A percentile compares a stretch with the other conserved stretches of the same genome.
phyloP scores from a whole-genome alignment of 2,329 filamentous ascomycete genomes.

The Ceratocystis huliohia region DNA sequence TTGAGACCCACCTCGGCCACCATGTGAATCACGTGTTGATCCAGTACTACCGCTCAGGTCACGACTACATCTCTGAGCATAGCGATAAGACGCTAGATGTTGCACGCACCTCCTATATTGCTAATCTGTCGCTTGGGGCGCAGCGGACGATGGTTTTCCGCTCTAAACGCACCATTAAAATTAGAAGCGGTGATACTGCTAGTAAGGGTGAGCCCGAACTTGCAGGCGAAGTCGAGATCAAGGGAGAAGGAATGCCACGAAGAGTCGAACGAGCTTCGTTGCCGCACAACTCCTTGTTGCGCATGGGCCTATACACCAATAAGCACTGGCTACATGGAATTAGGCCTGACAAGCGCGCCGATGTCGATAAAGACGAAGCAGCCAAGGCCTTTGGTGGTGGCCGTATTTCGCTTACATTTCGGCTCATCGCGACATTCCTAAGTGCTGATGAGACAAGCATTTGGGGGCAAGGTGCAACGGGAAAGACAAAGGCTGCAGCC shows the following conservation, averaged over 20 bases:
- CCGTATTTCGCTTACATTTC: slow-evolving; percentile 85
- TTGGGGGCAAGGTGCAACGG: slow-evolving; percentile 81
- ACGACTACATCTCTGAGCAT: slow-evolving; percentile 90
- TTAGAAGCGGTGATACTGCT: slow-evolving; percentile 22
- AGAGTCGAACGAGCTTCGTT: slow-evolving; percentile 56
- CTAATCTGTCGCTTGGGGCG: slow-evolving; percentile 87
- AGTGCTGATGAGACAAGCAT: slow-evolving; percentile 52
- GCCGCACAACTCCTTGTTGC: slow-evolving; percentile 79
- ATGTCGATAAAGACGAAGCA: slow-evolving; percentile 50
- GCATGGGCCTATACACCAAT: slow-evolving; percentile 72
- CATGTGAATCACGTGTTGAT: slow-evolving; percentile 82
- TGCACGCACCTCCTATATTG: slow-evolving; percentile 64
- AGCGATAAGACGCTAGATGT: slow-evolving; percentile 96
- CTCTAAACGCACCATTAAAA: slow-evolving; percentile 51
- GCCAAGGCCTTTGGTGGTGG: slow-evolving; percentile 63
- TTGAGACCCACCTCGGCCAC: slow-evolving; percentile 65
- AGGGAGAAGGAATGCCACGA: slow-evolving; percentile 29
- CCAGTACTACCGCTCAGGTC: slow-evolving; percentile 78
- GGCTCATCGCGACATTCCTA: slow-evolving; percentile 76
- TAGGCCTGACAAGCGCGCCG: slow-evolving; percentile 65
- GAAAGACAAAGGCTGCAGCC: slow-evolving; percentile 51
- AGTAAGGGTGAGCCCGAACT: not conserved
- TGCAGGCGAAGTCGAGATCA: slow-evolving; percentile 28
- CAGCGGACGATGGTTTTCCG: slow-evolving; percentile 81
- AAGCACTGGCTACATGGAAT: slow-evolving; percentile 86